Evolutionary conservation across 148 eudicot species (phyloP), one percentile per base, ranked within the genome.

Genomic region (Diospyros kaki): DNA sequence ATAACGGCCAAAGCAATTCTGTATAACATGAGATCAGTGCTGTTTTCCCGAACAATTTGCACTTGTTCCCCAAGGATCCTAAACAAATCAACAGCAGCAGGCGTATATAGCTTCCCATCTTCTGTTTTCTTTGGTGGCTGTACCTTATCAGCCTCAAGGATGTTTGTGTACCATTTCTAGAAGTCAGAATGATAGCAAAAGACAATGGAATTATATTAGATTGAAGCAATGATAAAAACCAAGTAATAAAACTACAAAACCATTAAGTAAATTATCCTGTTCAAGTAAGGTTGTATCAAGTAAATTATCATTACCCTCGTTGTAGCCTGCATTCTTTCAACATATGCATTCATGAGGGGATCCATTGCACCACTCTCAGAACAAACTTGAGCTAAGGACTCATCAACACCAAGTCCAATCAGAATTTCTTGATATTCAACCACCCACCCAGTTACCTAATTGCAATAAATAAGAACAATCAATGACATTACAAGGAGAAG

Each of bases 291-390:
- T 48, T 4, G 54, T 58, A 17, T 64, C 38, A 15, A 13, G 72
- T 61, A 69, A 8, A 52, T 56, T 67, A 43, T 18, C 51, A 73
- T 78, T 90, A 95, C 98, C 87, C 86, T 85, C 58, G 97, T 95
- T 78, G 94, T 89, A 62, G 96, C 97, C 83, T 92, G 97, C 97
- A 95, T 95, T 83, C 98, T 87, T 83, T 95, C 98, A 73, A 95
- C 97, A 83, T 95, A 95, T 17, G 97, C 89, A 81, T 95, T 91
- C 98, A 95, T 92, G 50, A 95, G 91, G 71, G 98, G 98, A 87
- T 95, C 98, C 98, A 95, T 95, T 64, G 98, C 91, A 75, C 98
- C 98, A 79, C 98, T 92, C 83, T 95, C 98, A 17, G 98, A 90
- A 85, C 97, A 92, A 81, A 95, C 98, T 88, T 95, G 98, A 75